Conservation (phyloP, 306 rosid species). For the Hippophae gyantsensis region DNA sequence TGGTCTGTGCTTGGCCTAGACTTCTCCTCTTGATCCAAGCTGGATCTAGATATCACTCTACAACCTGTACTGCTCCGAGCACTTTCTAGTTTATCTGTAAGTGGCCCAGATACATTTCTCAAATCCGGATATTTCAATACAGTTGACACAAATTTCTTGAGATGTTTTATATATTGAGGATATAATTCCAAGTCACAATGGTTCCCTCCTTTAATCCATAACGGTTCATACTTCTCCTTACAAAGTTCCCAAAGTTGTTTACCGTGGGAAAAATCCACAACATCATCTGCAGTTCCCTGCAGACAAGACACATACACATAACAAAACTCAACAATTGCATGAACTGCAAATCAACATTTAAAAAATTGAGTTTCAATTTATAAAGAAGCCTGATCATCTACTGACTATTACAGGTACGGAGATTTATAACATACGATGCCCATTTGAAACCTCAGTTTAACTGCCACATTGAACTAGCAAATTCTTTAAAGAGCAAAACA, state of each 20-base stretch:
- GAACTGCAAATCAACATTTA: conserved; percentile 2
- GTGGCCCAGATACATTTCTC: conserved; percentile 31
- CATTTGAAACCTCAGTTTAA: no score
- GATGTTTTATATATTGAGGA: conserved; percentile 86
- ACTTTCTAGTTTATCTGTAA: conserved; percentile 42
- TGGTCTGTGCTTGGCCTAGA: conserved; percentile 45
- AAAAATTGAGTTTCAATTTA: no score
- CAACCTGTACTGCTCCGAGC: conserved; percentile 65
- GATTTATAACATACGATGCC: no score
- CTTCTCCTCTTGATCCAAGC: conserved; percentile 29
- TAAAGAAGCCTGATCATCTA: no score
- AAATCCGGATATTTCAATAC: conserved; percentile 42
- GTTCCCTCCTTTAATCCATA: conserved; percentile 95
- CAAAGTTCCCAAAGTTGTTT: conserved; percentile 91
- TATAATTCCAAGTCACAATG: conserved; percentile 84
- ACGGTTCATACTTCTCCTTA: conserved; percentile 86
- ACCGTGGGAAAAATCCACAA: conserved; percentile 92
- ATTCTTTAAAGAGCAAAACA: neutral
- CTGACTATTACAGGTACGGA: no score
- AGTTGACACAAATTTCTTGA: conserved; percentile 64
- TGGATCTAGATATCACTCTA: conserved; percentile 57
- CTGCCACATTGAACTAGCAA: no score
- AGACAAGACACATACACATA: conserved; percentile 19
- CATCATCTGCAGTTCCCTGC: conserved; percentile 84
- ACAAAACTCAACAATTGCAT: conserved; percentile 15